phyloP scores from a whole-genome alignment of 1,284 basidiomycete genomes.

The Neolentinus lepideus region DNA sequence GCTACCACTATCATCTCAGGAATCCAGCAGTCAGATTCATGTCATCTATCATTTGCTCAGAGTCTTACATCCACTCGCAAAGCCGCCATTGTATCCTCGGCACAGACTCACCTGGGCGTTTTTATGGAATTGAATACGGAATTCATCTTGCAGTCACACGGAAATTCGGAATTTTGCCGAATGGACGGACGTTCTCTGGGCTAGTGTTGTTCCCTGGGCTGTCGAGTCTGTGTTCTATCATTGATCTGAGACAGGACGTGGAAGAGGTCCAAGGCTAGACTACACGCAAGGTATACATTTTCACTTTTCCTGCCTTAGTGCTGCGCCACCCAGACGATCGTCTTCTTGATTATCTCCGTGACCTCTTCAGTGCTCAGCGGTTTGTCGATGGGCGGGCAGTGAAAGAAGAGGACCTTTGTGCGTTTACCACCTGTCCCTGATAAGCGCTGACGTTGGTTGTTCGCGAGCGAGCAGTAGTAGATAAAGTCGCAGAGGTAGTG shows the following conservation, averaged over 20 bases:
- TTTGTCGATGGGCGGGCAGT: constrained; percentile 59
- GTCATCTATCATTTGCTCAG: too few species aligned
- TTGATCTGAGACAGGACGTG: too few species aligned
- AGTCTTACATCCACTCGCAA: background rate
- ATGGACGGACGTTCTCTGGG: too few species aligned
- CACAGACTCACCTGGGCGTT: background rate
- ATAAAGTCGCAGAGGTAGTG: constrained; percentile 75
- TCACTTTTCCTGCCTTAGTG: too few species aligned
- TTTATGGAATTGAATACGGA: background rate
- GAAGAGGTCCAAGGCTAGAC: too few species aligned
- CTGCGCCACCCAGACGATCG: constrained; percentile 43
- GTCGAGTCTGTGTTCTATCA: too few species aligned
- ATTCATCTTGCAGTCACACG: background rate
- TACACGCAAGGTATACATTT: too few species aligned
- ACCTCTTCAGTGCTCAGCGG: constrained; percentile 59
- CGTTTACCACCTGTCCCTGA: constrained; percentile 33
- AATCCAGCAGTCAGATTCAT: background rate
- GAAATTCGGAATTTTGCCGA: too few species aligned
- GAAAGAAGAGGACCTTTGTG: constrained; percentile 61
- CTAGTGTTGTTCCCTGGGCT: too few species aligned
- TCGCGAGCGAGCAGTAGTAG: constrained; percentile 74
- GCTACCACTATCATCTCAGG: background rate
- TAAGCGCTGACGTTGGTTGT: constrained; percentile 54
- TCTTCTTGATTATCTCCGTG: constrained; percentile 53
- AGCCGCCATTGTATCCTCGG: background rate